These are phyloP conservation scores for Rhodamnia rubescens DNA, from an alignment of 345 rosid species.

Conservation along the genomic window DNA sequence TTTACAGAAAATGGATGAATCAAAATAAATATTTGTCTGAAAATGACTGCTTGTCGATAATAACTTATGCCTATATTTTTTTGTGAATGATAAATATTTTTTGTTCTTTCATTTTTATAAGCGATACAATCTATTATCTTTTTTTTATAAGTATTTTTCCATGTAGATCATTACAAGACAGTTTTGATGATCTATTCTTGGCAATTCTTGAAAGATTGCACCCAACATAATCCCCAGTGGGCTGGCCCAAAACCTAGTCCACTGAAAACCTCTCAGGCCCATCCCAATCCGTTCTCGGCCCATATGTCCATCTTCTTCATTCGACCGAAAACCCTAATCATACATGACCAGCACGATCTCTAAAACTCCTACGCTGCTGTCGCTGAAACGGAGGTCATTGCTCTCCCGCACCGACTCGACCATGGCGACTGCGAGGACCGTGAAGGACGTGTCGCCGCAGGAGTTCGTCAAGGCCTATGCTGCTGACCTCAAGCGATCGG, in stretches of 20 bases:
- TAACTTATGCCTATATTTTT: neutral
- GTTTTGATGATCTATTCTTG: neutral
- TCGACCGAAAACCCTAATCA: neutral
- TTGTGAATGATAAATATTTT: neutral
- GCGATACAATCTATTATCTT: too few species aligned
- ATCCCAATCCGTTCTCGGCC: neutral
- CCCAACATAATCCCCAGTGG: neutral
- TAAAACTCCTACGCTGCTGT: neutral
- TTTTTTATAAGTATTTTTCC: neutral
- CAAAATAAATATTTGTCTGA: neutral
- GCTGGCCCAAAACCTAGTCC: neutral
- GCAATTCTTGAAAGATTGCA: neutral
- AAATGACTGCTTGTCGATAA: rapidly evolving
- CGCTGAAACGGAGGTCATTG: neutral
- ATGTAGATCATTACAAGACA: neutral
- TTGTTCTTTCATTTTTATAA: too few species aligned
- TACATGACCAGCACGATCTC: neutral
- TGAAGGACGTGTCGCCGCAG: slow-evolving; percentile 80
- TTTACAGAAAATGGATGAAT: neutral
- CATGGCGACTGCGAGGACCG: slow-evolving; percentile 54
- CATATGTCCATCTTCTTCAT: neutral
- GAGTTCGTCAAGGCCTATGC: slow-evolving; percentile 81
- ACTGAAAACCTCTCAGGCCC: neutral
- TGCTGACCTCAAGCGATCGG: slow-evolving; percentile 82
- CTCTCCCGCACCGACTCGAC: neutral